phyloP scores from a whole-genome alignment of 2,329 filamentous ascomycete genomes.

The Pleomassaria siparia region DNA sequence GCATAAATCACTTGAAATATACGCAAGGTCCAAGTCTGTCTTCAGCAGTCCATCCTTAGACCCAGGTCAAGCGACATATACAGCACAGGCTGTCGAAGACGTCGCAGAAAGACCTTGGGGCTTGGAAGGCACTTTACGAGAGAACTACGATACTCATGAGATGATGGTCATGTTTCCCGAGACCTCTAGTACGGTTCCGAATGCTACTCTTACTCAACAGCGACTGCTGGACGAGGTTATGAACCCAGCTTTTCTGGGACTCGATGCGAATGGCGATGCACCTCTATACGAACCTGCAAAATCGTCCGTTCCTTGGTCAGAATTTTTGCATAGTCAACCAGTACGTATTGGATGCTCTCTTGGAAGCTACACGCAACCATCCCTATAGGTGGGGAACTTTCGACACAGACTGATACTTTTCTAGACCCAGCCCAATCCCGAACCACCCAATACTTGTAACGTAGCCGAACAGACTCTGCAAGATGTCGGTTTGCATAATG shows the following conservation, averaged over 20 bases:
- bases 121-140: slow-evolving; percentile 36
- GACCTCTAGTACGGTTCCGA: slow-evolving; percentile 46
- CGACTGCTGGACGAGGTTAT: slow-evolving; percentile 41
- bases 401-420: background rate
- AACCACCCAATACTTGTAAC: background rate
- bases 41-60: slow-evolving; percentile 11
- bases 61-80: background rate
- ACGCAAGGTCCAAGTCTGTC: slow-evolving; percentile 12
- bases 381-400: background rate
- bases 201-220: slow-evolving; percentile 45
- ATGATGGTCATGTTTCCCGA: slow-evolving; percentile 45
- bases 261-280: slow-evolving; percentile 17
- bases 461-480: background rate
- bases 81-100: background rate
- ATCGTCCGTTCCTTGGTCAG: slow-evolving; percentile 41
- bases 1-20: slow-evolving; percentile 8
- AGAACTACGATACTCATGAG: slow-evolving; percentile 43
- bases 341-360: background rate
- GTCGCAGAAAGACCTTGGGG: slow-evolving; percentile 14
- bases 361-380: no score
- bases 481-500: slow-evolving; percentile 2
- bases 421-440: background rate
- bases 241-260: slow-evolving; percentile 25
- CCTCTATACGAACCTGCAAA: slow-evolving; percentile 24
- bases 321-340: slow-evolving; percentile 27